A percentile compares a stretch with the other conserved stretches of the same genome.
These are phyloP conservation scores for Xerocomellus dryophilus DNA, from an alignment of 768 basidiomycete genomes.

Conservation along the genomic window DNA sequence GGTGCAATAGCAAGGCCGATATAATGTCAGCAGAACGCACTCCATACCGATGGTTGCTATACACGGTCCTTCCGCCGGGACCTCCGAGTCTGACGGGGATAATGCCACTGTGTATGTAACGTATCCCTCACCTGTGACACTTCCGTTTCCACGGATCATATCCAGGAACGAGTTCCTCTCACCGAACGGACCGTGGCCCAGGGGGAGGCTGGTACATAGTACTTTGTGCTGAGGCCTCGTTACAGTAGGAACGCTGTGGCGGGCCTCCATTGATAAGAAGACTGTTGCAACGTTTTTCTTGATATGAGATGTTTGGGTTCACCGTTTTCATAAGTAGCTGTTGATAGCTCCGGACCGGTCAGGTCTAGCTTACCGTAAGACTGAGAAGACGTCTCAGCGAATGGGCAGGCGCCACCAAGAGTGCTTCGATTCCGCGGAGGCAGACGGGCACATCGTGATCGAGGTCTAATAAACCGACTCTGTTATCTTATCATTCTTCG, in stretches of 20 bases:
- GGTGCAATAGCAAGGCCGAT: not conserved
- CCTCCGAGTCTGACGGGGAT: not conserved
- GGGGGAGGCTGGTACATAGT: not conserved
- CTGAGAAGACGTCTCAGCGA: conserved; percentile 4
- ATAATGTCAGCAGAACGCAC: not conserved
- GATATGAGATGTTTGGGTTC: not conserved
- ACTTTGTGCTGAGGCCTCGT: not conserved
- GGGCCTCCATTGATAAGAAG: conserved; percentile 3
- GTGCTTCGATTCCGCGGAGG: conserved; percentile 25
- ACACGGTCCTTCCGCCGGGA: not conserved
- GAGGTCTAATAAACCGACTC: conserved; percentile 9
- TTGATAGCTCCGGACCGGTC: not conserved
- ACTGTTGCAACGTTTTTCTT: conserved; percentile 5
- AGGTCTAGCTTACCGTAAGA: conserved; percentile 2
- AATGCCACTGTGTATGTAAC: not conserved
- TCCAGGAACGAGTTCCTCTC: not conserved
- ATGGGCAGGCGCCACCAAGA: not conserved
- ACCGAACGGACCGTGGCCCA: not conserved
- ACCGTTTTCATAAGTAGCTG: not conserved
- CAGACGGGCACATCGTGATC: conserved; percentile 8
- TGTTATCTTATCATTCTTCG: conserved; percentile 27
- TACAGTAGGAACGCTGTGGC: not conserved
- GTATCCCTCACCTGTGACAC: too few species aligned
- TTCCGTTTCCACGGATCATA: conserved; percentile 18
- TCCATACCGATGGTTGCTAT: not conserved